Evolutionary conservation across 192 early-diverging fungal genomes (phyloP), one percentile per base, ranked within the genome.

Genomic region (Lunasporangiospora selenospora): DNA sequence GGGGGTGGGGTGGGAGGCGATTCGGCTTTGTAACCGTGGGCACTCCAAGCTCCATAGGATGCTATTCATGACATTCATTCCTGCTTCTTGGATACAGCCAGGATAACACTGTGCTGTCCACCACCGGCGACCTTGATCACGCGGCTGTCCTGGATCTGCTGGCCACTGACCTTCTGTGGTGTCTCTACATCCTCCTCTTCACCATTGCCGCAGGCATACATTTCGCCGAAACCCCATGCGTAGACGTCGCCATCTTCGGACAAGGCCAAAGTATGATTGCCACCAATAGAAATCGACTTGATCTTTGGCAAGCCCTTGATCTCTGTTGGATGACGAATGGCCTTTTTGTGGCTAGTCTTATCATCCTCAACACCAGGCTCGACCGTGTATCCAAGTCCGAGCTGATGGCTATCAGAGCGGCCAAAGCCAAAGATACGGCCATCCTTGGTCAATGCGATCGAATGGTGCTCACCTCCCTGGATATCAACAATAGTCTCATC

Each of bases 171-270:
- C 24, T 86, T 83, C n/a, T 62, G 57, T 9, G 90, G 90, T 47
- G 58, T 73, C 31, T 78, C 64, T 9, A 88, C 89, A 66, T 97
- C 94, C 42, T 85, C 84, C 48, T 87, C 90, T 42, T 84, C 83
- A 32, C 86, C 90, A 56, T 92, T 96, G 23, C 90, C 90, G 33
- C 95, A 85, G 63, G 91, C 91, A 6, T 89, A 84, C 80, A 87
- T 88, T 51, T 93, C 92, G 39, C 92, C 93, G 65, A 89, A 96
- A 23, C 96, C 96, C 95, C 96, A 98, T 10, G 89, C 75, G 61
- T 90, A 95, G 15, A 90, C 82, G 8, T 80, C 65, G 42, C 87
- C 87, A 32, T 84, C 83, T 34, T 58, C 36, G 2, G 82, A 81
- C 34, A 88, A 49, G 11, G 82, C 88, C 16, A 87, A 48, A 38